A percentile compares a stretch with the other conserved stretches of the same genome.
phyloP scores from a whole-genome alignment of 2,329 filamentous ascomycete genomes.

The Colletotrichum brevisporum region DNA sequence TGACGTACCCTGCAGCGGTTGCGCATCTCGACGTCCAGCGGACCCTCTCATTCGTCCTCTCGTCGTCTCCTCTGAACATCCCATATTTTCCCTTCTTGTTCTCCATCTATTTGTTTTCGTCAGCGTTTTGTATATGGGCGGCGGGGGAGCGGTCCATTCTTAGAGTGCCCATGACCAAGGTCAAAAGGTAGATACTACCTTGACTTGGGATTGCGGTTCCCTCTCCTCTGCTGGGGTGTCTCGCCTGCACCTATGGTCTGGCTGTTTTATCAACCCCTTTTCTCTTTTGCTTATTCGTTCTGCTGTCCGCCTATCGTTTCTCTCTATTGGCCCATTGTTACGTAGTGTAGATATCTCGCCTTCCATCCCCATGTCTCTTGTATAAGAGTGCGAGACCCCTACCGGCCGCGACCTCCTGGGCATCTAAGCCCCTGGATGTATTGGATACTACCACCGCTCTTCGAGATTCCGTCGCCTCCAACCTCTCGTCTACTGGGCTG shows the following conservation, averaged over 20 bases:
- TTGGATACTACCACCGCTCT: neutral
- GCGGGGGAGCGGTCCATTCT: neutral
- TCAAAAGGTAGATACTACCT: too few relatives aligned
- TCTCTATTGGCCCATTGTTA: neutral
- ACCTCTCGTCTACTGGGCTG: neutral
- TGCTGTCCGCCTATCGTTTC: neutral
- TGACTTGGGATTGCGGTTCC: too few relatives aligned
- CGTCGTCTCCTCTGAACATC: too few relatives aligned
- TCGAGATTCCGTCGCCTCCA: neutral
- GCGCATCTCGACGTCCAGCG: constrained; percentile 18
- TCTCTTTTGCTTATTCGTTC: neutral
- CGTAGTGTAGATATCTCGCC: neutral
- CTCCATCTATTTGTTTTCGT: too few relatives aligned
- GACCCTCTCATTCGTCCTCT: too few relatives aligned
- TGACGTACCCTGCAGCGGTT: constrained; percentile 20
- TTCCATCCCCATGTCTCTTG: neutral
- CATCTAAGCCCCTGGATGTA: neutral
- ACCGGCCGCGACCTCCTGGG: constrained; percentile 10
- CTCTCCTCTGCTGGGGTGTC: too few relatives aligned
- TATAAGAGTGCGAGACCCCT: constrained; percentile 23
- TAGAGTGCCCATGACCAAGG: too few relatives aligned
- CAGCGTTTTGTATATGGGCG: too few relatives aligned
- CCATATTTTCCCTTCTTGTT: neutral
- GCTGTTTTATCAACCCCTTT: too few relatives aligned
- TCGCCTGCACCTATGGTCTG: too few relatives aligned